Conservation (phyloP, 805 yeast genomes). For the Lipomyces orientalis region DNA sequence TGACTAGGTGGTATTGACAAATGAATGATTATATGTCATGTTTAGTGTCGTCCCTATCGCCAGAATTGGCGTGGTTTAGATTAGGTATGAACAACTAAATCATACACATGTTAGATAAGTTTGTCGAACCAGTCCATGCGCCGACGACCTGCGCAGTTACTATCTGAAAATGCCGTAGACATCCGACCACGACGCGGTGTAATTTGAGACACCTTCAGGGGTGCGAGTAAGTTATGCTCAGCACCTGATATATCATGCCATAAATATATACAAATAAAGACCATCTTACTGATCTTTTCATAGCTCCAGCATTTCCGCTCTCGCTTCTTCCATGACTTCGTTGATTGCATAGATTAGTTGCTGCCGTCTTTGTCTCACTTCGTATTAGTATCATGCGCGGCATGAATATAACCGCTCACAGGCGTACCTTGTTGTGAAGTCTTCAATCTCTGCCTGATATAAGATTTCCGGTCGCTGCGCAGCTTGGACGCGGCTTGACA, state of each 20-base stretch:
- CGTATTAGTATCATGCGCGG: neutral
- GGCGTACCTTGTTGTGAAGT: slow-evolving; percentile 10
- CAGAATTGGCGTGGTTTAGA: neutral
- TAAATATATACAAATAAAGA: neutral
- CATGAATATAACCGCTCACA: neutral
- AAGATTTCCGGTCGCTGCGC: slow-evolving; percentile 13
- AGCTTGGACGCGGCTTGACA: slow-evolving; percentile 21
- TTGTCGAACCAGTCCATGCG: too few relatives aligned
- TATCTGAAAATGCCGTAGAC: too few relatives aligned
- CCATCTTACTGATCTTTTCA: neutral
- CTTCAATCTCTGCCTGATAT: slow-evolving; percentile 27
- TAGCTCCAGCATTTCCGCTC: slow-evolving; percentile 34
- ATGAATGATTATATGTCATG: neutral
- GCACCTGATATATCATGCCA: neutral
- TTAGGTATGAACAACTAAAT: too few relatives aligned
- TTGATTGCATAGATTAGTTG: slow-evolving; percentile 25
- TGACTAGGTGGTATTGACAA: neutral
- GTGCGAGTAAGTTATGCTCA: neutral
- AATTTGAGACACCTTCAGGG: neutral
- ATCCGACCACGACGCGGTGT: too few relatives aligned
- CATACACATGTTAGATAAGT: too few relatives aligned
- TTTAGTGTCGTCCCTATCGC: neutral
- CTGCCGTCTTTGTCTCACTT: slow-evolving; percentile 11
- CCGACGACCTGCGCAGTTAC: too few relatives aligned
- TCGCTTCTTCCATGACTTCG: slow-evolving; percentile 32